A percentile compares a stretch with the other conserved stretches of the same genome.
These are phyloP conservation scores for Trypanosoma mega DNA, from an alignment of 208 protist species.

Conservation along the genomic window DNA sequence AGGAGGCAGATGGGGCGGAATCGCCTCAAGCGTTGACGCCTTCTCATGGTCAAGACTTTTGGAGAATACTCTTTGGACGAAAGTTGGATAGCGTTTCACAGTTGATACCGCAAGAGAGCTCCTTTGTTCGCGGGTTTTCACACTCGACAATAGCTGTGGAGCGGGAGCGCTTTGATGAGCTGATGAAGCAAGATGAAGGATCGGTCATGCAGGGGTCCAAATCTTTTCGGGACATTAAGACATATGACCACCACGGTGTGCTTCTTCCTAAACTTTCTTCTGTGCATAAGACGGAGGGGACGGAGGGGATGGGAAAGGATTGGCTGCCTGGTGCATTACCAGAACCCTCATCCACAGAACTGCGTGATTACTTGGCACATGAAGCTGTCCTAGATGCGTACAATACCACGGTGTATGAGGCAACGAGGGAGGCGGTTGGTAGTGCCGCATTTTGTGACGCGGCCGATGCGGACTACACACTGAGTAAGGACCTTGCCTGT, in stretches of 20 bases:
- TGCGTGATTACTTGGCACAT: neutral
- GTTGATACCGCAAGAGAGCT: slow-evolving; percentile 1
- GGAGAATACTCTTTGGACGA: slow-evolving; percentile 5
- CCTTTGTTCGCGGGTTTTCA: slow-evolving; percentile 19
- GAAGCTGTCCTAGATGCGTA: slow-evolving; percentile 11
- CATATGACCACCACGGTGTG: slow-evolving; percentile 17
- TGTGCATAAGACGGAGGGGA: neutral
- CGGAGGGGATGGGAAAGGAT: neutral
- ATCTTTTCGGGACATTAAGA: slow-evolving; percentile 17
- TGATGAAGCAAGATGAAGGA: slow-evolving; percentile 4
- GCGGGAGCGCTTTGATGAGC: neutral
- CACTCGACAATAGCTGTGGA: neutral
- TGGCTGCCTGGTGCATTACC: slow-evolving; percentile 21
- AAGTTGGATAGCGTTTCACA: slow-evolving; percentile 1
- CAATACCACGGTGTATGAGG: neutral
- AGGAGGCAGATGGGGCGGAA: no score
- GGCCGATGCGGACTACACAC: slow-evolving; percentile 28
- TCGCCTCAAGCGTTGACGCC: no score
- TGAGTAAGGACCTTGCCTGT: slow-evolving; percentile 33
- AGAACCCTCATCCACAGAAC: neutral
- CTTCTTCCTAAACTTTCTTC: slow-evolving; percentile 4
- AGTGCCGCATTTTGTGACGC: slow-evolving; percentile 31
- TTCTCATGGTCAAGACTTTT: no score
- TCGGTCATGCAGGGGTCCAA: slow-evolving; percentile 1
- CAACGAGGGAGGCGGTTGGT: neutral